These are phyloP conservation scores for Rhododendron vialii DNA, from an alignment of 148 eudicot genomes.

Conservation along the genomic window DNA sequence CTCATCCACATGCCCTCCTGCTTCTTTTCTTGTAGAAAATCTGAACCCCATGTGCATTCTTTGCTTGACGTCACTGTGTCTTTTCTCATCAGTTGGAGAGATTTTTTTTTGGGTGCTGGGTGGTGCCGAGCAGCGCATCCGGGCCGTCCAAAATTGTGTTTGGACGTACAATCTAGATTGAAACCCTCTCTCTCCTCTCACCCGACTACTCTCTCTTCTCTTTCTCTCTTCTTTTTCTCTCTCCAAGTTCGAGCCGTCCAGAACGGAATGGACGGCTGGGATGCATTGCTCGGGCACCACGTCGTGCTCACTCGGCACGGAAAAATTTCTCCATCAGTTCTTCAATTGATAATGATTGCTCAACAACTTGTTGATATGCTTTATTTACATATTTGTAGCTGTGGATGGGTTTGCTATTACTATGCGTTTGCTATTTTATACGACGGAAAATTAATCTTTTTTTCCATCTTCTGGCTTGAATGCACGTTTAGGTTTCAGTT, in stretches of 20 bases:
- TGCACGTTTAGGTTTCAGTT: background rate
- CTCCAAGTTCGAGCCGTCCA: no score
- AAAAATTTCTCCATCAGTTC: background rate
- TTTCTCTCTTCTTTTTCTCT: no score
- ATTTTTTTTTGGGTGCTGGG: no score
- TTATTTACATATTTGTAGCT: background rate
- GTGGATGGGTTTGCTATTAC: background rate
- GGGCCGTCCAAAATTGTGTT: no score
- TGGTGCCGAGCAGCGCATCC: no score
- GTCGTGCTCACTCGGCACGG: no score
- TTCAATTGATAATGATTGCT: conserved; percentile 26
- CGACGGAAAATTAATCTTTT: background rate
- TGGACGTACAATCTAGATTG: no score
- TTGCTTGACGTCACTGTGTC: conserved; percentile 27
- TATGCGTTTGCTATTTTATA: background rate
- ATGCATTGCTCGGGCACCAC: no score
- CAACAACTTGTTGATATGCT: conserved; percentile 25
- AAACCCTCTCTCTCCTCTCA: no score
- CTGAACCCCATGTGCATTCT: conserved; percentile 45
- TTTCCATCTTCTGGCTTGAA: background rate
- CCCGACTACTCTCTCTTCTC: no score
- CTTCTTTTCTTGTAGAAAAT: conserved; percentile 15
- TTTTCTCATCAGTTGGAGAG: background rate
- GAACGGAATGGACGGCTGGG: no score
- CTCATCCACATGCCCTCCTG: conserved; percentile 22